phyloP scores from a whole-genome alignment of 2,329 filamentous ascomycete species.

The Calonectria hongkongensis region DNA sequence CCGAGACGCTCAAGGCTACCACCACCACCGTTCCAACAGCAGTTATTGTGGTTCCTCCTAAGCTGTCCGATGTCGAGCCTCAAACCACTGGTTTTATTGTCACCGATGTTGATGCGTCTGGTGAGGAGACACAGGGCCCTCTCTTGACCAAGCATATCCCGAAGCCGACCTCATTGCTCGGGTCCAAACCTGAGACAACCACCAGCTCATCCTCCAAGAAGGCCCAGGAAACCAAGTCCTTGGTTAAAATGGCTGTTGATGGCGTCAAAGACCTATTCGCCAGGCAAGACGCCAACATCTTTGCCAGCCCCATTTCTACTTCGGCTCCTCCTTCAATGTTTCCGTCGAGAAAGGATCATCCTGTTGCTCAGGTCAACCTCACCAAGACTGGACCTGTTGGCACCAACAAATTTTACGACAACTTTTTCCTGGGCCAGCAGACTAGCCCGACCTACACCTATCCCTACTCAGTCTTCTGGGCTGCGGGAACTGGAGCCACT shows the following conservation, averaged over 20 bases:
- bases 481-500: conserved; percentile 76
- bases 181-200: conserved; percentile 43
- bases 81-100: conserved; percentile 58
- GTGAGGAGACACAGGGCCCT: conserved; percentile 44
- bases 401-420: conserved; percentile 89
- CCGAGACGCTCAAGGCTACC: conserved; percentile 52
- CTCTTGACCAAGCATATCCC: conserved; percentile 60
- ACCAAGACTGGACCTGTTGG: conserved; percentile 70
- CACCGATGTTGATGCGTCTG: conserved; percentile 47
- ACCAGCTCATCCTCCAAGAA: conserved; percentile 46
- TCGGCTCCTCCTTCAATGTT: conserved; percentile 71
- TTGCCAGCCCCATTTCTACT: conserved; percentile 72
- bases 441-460: conserved; percentile 82
- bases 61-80: conserved; percentile 55
- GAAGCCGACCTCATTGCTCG: conserved; percentile 60
- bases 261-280: conserved; percentile 17
- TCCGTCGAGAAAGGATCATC: conserved; percentile 71
- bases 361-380: conserved; percentile 73
- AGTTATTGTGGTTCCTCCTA: conserved; percentile 54
- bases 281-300: conserved; percentile 69
- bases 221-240: conserved; percentile 38
- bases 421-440: conserved; percentile 86
- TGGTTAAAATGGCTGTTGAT: conserved; percentile 48
- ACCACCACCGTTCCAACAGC: conserved; percentile 53
- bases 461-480: conserved; percentile 83